Evolutionary conservation across 164 flowering plant genomes (phyloP), one percentile per base, ranked within the genome.

Genomic region (Umbilicus rupestris): DNA sequence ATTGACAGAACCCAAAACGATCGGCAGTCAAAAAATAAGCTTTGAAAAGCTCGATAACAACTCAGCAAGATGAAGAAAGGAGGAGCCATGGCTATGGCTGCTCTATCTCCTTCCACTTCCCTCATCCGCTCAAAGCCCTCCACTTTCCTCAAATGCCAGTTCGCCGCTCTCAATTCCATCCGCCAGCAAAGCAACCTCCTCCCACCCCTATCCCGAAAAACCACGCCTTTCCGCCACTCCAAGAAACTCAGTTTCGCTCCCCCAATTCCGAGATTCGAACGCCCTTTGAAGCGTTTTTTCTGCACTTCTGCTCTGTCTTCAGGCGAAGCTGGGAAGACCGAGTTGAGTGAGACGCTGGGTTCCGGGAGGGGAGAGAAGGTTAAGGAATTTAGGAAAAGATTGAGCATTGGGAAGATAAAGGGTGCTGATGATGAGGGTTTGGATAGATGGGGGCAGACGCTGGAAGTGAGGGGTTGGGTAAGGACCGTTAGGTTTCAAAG

Each of bases 401-500:
- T 83, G 76, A 87, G 77, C 79, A 70, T 95, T 73, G 80, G 65
- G 19, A 97, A 92, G 46, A 76, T 95, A 9, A 90, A 84, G 72
- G 87, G 87, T 4, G 97, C 92, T 5, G 71, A 77, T 0, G 89
- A 86, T 31, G 90, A 87, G 72, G 97, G 96, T 1, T 66, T 91
- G 78, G 80, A 72, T 47, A 75, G 80, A 17, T 67, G 92, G 31
- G 97, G 97, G 59, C 82, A 85, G 81, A 80, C 66, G 2, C 52
- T 89, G 41, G 79, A 77, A 7, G 86, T 92, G 4, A 78, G 65
- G 67, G 99, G 99, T 14, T 94, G 99, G 99, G 99, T 94, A 35
- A 78, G 99, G 64, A 91, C 97, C 5, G 79, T 88, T 49, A 82
- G 98, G 60, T 28, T 55, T 55, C 60, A 55, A 16, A 55, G 33